Percentiles rank a stretch among this genome's conserved stretches.
phyloP scores from a whole-genome alignment of 2,329 filamentous ascomycete genomes.

The Pseudogymnoascus sp. region DNA sequence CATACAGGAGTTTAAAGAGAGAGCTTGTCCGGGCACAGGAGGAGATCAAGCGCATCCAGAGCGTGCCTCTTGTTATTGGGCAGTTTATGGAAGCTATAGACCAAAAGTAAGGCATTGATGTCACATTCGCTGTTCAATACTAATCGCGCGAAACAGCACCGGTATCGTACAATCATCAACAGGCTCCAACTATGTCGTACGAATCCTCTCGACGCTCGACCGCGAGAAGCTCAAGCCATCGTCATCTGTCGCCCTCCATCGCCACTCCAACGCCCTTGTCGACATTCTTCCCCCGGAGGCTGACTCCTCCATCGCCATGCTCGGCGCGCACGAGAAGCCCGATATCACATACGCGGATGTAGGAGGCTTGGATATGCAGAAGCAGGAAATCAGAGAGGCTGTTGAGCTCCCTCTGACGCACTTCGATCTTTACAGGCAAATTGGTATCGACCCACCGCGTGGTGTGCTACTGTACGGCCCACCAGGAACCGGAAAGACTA shows the following conservation, averaged over 20 bases:
- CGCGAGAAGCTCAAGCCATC: constrained; percentile 97
- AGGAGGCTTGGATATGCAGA: constrained; percentile 97
- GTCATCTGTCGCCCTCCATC: constrained; percentile 92
- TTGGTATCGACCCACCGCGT: constrained; percentile 94
- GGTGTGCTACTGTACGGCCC: constrained; percentile 95
- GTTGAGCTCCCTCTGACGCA: constrained; percentile 95
- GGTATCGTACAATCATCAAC: constrained; percentile 98
- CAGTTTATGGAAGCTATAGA: constrained; percentile 99
- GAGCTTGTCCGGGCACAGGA: constrained; percentile 96
- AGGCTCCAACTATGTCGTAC: constrained; percentile 97
- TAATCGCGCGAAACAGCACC: constrained; percentile 51
- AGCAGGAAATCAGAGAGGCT: constrained; percentile 97
- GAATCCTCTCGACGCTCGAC: constrained; percentile 95
- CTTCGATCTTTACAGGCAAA: constrained; percentile 98
- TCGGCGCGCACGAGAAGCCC: constrained; percentile 92
- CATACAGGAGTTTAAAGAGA: constrained; percentile 76
- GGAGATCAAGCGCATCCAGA: constrained; percentile 99
- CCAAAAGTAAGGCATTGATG: constrained; percentile 65
- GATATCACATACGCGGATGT: constrained; percentile 98
- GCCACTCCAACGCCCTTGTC: constrained; percentile 96
- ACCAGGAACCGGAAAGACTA: constrained; percentile 92
- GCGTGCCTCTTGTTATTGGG: constrained; percentile 92
- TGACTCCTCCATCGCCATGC: constrained; percentile 97
- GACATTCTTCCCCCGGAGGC: constrained; percentile 98
- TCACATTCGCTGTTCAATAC: constrained; percentile 9